phyloP scores from a whole-genome alignment of 2,329 filamentous ascomycete species.

The Lachnellula arida region DNA sequence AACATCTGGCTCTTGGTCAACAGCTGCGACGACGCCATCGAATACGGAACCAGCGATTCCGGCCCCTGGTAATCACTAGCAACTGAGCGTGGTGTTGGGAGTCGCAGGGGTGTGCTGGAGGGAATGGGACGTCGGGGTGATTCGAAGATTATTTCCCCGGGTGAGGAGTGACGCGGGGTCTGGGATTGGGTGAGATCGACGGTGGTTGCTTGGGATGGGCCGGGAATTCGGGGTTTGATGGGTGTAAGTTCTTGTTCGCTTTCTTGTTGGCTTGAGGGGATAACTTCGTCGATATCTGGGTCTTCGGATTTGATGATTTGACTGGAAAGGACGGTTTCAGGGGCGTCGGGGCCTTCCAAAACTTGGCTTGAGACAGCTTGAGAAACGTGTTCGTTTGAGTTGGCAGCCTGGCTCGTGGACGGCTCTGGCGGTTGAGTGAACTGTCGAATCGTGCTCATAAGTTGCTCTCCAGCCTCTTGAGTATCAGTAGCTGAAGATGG shows the following conservation, averaged over 20 bases:
- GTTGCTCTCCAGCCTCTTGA: conserved; percentile 28
- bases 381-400: not conserved
- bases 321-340: not conserved
- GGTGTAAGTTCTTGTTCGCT: not conserved
- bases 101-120: conserved; percentile 19
- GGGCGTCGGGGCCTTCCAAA: not conserved
- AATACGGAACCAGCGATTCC: conserved; percentile 21
- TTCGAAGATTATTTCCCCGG: conserved; percentile 23
- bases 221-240: not conserved
- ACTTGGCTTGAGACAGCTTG: not conserved
- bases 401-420: not conserved
- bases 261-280: conserved; percentile 10
- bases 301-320: not conserved
- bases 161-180: conserved; percentile 16
- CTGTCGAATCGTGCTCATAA: conserved; percentile 25
- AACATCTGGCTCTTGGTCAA: conserved; percentile 49
- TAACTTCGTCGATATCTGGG: not conserved
- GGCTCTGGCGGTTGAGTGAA: conserved; percentile 18
- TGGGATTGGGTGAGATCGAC: conserved; percentile 27
- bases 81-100: conserved; percentile 10
- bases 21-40: conserved; percentile 35
- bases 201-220: conserved; percentile 29
- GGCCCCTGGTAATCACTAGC: not conserved
- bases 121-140: conserved; percentile 22
- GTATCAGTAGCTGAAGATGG: conserved; percentile 25